phyloP scores from a whole-genome alignment of 495 filamentous ascomycete genomes.

The Daldinia vernicosa region DNA sequence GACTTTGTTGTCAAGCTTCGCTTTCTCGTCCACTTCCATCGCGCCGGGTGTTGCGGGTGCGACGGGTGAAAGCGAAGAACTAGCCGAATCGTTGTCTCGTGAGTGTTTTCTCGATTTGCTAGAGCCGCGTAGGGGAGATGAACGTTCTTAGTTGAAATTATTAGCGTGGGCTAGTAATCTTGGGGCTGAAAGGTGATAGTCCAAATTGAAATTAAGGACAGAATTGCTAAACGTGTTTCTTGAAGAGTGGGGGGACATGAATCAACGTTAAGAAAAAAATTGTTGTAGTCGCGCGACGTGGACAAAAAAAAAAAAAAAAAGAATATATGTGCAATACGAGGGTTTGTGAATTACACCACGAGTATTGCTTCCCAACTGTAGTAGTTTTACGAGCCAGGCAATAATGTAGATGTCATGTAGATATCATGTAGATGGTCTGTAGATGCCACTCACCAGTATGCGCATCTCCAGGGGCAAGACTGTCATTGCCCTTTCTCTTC shows the following conservation, averaged over 20 bases:
- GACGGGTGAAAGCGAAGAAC: constrained; percentile 71
- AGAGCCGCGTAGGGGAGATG: constrained; percentile 55
- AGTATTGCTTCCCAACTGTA: not conserved
- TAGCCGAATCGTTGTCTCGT: constrained; percentile 65
- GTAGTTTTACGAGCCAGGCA: not conserved
- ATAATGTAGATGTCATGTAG: not conserved
- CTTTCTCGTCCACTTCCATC: constrained; percentile 62
- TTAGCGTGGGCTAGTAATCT: not conserved
- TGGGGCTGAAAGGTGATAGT: not conserved
- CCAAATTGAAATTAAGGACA: not conserved
- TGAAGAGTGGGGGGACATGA: not conserved
- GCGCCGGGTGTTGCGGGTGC: constrained; percentile 57
- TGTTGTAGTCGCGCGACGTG: not conserved
- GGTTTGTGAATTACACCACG: not conserved
- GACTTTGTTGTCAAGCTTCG: constrained; percentile 59
- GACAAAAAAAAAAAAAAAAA: not conserved
- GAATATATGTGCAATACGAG: not conserved
- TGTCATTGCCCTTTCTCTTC: constrained; percentile 63
- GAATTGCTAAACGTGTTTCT: not conserved
- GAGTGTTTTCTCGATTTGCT: constrained; percentile 58
- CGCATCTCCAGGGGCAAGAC: constrained; percentile 69
- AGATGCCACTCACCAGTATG: constrained; percentile 66
- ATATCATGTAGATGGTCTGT: not conserved
- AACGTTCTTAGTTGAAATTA: constrained; percentile 48
- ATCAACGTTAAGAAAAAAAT: constrained; percentile 1